Evolutionary conservation across 495 filamentous ascomycete genomes (phyloP), one percentile per base, ranked within the genome.

Genomic region (Oidiodendron maius): DNA sequence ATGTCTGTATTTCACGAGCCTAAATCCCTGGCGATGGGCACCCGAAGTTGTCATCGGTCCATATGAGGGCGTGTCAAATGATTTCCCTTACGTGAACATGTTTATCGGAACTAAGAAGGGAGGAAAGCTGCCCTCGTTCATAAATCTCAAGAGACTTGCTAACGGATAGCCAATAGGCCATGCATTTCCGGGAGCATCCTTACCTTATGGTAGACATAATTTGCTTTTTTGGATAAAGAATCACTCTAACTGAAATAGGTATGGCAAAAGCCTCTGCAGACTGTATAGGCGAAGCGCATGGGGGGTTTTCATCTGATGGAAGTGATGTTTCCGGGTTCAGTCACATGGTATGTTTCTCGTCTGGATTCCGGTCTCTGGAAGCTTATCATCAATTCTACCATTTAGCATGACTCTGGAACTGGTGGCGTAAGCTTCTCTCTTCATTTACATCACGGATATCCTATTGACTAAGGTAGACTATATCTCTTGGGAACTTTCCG

Each of bases 261-360:
- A 84, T 89, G 77, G 84, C 80, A 38, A 88, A 88, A 62, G 82
- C 84, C 15, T 82, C 86, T 1, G 78, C 84, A 40, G 85, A 89
- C 58, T 82, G 79, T 8, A 20, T 45, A n/a, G 42, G 42, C 15
- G 76, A 76, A 44, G 82, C 83, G 30, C 81, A 86, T 56, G 84
- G 81, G 11, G 85, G 85, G 2, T 89, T 87, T 56, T 77, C 83
- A 3, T 70, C 76, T 22, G 84, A 87, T 46, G 74, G 72, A 1
- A 62, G 65, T 3, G 62, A 65, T 5, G 76, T 87, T 39, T 78
- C 73, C 1, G 85, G 84, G 0, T 87, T 88, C 74, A 71, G 50
- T 50, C 28, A 30, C 9, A 48, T 39, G 34, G 25, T 44, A 36
- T n/a, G 3, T 5, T 13, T 15, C 5, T 17, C 23, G 15, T 30